phyloP scores from a whole-genome alignment of 2,329 filamentous ascomycete species.

The Blumeria graminis region DNA sequence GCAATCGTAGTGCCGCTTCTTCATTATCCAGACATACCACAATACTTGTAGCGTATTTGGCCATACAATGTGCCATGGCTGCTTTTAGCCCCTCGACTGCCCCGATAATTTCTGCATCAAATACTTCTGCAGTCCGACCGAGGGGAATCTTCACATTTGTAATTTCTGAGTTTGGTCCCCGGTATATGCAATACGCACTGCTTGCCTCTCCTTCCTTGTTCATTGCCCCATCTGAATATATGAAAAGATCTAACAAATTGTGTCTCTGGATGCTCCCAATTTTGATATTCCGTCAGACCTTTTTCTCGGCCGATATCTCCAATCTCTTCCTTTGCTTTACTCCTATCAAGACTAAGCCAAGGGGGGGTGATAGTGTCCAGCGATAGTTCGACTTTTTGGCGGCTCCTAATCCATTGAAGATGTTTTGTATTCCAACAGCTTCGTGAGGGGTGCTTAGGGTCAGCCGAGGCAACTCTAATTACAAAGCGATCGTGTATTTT shows the following conservation, averaged over 20 bases:
- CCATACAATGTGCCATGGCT: not conserved
- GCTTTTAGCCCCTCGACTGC: not conserved
- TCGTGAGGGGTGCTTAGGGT: not conserved
- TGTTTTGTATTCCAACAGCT: not conserved
- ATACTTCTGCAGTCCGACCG: not conserved
- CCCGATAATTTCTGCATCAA: not conserved
- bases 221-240: not conserved
- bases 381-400: too few relatives aligned
- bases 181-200: not conserved
- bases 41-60: not conserved
- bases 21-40: not conserved
- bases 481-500: not conserved
- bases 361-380: too few relatives aligned
- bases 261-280: not conserved
- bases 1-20: not conserved
- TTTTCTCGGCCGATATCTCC: too few relatives aligned
- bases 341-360: too few relatives aligned
- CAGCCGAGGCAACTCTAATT: not conserved
- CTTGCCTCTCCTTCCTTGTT: not conserved
- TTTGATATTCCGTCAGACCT: not conserved
- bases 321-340: too few relatives aligned
- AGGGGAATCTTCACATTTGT: not conserved
- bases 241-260: not conserved
- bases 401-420: not conserved
- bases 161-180: not conserved